Base-by-base conservation (phyloP, 805 yeast species). In the Saturnispora hagleri region DNA sequence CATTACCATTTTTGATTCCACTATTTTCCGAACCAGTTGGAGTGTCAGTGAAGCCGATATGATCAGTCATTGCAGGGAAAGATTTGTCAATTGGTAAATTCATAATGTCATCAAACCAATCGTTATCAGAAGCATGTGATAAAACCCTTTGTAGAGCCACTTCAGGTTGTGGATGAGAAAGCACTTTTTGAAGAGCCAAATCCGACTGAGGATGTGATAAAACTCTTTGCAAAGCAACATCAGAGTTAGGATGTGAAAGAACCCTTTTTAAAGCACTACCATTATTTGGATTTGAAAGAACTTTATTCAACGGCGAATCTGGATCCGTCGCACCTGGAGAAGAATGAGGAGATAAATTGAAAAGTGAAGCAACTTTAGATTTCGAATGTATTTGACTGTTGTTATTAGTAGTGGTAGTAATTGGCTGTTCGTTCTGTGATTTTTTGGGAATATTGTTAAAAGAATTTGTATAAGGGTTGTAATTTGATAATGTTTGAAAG, bases 91-190 rank as follows among this genome's bases (percentile, higher is more conserved):
- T 74, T 5, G 89, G 86, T 1, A 86, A 79, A 51, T 73, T 80
- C 47, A 85, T 78, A 58, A 86, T 83, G 55, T 84, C 89, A 33
- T 80, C 74, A 15, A 86, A 68, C 90, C 91, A 84, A 53, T 80
- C 83, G 28, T 76, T 79, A 43, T 51, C 49, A 10, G 56, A 47
- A 9, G 55, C 52, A 51, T 50, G 57, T 5, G 53, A 41, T 42
- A 52, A 45, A 18, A 46, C 58, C 35, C 43, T 50, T 47, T 48
- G 52, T 17, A 56, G 27, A 10, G 53, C 57, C 1, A 41, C 12
- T 31, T 51, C 51, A 2, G 58, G 58, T 31, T 56, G 54, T 7
- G 58, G 58, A 50, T 56, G 57, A 10, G 58, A 56, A 27, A 56
- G 45, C 20, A 56, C 58, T 41, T 48, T 56, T 35, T 56, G 56